A percentile compares a stretch with the other conserved stretches of the same genome.
These are phyloP conservation scores for Reticulascus tulasneorum DNA, from an alignment of 2,329 filamentous ascomycete species.

Conservation along the genomic window DNA sequence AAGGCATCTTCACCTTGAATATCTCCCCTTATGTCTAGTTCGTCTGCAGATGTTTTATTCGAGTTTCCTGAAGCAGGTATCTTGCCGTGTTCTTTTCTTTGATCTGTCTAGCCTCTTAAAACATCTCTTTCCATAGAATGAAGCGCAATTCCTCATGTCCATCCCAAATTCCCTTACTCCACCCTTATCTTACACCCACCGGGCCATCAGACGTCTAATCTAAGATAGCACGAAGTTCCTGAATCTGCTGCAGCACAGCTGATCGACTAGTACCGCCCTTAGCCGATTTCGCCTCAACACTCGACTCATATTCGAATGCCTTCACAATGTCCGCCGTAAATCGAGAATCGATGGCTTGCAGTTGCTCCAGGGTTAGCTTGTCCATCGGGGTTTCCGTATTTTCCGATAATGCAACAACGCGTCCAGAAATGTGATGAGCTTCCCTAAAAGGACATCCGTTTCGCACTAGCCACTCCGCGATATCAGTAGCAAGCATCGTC, in stretches of 20 bases:
- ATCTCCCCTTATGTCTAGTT: too few species aligned
- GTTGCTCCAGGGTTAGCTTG: constrained; percentile 60
- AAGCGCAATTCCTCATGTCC: too few species aligned
- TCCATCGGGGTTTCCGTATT: constrained; percentile 63
- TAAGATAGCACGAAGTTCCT: constrained; percentile 33
- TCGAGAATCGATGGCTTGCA: constrained; percentile 62
- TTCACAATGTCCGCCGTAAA: constrained; percentile 64
- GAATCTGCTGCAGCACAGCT: constrained; percentile 58
- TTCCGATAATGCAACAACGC: constrained; percentile 68
- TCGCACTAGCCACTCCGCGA: constrained; percentile 58
- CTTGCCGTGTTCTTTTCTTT: too few species aligned
- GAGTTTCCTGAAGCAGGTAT: too few species aligned
- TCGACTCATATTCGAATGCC: constrained; percentile 67
- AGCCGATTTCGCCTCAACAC: constrained; percentile 66
- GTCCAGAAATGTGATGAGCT: constrained; percentile 72
- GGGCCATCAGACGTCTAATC: constrained; percentile 21
- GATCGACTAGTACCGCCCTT: constrained; percentile 68
- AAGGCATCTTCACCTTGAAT: too few species aligned
- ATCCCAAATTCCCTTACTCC: too few species aligned
- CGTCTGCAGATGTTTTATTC: too few species aligned
- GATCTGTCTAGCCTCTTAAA: too few species aligned
- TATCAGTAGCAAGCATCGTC: constrained; percentile 69
- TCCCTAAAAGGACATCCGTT: constrained; percentile 71
- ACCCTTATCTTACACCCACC: too few species aligned
- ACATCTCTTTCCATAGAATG: too few species aligned